Percentiles rank a stretch among this genome's conserved stretches.
phyloP scores from a whole-genome alignment of 1,139 yeast species.

The Blastobotrys malaysiensis region DNA sequence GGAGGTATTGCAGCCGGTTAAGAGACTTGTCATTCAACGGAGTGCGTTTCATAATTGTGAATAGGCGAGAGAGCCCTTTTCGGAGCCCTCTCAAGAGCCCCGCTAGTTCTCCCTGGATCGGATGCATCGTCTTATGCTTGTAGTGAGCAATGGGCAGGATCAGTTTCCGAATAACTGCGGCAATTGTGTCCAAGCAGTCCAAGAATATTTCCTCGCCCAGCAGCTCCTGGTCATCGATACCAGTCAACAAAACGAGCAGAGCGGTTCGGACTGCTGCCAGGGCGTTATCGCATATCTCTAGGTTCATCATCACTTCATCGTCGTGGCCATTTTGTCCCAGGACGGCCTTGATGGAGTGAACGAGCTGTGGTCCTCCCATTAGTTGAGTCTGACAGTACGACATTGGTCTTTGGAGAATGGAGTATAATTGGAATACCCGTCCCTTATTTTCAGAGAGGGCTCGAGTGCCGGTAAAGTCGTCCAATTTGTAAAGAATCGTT shows the following conservation, averaged over 20 bases:
- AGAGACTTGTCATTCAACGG: neutral
- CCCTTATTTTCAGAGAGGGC: slow-evolving; percentile 8
- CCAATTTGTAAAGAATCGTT: slow-evolving; percentile 6
- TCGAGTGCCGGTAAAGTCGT: neutral
- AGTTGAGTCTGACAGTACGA: neutral
- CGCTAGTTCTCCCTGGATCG: neutral
- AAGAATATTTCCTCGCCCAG: neutral
- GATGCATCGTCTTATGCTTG: neutral
- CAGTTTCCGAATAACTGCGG: neutral
- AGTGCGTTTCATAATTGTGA: neutral
- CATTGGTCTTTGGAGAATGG: slow-evolving; percentile 4
- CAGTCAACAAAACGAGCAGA: neutral
- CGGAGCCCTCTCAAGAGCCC: neutral
- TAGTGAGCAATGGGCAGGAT: neutral
- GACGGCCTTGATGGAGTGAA: neutral
- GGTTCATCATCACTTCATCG: neutral
- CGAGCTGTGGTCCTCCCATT: neutral
- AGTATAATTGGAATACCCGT: slow-evolving; percentile 4
- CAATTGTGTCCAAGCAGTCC: neutral
- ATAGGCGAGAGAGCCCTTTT: neutral
- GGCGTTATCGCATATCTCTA: neutral
- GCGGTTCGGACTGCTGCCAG: neutral
- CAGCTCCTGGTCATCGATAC: neutral
- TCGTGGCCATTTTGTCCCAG: neutral
- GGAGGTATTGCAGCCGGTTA: neutral